Evolutionary conservation across 1,284 basidiomycete species (phyloP).

Genomic region (Pseudozyma thailandica): DNA sequence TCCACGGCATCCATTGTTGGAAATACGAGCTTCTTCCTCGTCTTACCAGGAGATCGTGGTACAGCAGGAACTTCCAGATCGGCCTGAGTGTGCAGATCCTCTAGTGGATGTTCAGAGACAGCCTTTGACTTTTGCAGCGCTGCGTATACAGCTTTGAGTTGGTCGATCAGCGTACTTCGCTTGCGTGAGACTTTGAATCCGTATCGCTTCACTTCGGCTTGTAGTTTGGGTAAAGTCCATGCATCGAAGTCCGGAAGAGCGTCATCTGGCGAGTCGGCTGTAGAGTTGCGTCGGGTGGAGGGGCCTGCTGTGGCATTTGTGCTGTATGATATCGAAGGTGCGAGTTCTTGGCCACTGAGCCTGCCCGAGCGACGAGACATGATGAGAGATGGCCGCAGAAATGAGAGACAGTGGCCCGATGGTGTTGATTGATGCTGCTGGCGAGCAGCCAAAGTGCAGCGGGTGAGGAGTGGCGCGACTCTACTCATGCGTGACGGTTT

Average conservation of each 20-base stretch:
- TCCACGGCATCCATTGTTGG: no score
- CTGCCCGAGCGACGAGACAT: slow-evolving; percentile 23
- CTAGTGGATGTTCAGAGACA: no score
- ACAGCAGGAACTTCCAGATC: no score
- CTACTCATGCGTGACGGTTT: slow-evolving; percentile 1
- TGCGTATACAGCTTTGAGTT: slow-evolving; percentile 30
- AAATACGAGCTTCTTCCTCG: slow-evolving; percentile 13
- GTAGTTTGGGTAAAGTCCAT: slow-evolving; percentile 23
- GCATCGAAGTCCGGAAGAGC: slow-evolving; percentile 19
- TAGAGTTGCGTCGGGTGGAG: not conserved
- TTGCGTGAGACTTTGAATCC: slow-evolving; percentile 44
- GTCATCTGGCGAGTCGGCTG: not conserved
- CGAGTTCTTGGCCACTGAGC: not conserved
- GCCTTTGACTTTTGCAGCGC: slow-evolving; percentile 13
- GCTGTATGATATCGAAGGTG: not conserved
- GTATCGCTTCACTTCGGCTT: slow-evolving; percentile 39
- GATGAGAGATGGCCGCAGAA: not conserved
- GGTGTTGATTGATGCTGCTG: not conserved
- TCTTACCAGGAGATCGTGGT: no score
- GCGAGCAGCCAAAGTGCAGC: not conserved
- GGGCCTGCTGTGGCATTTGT: slow-evolving; percentile 2
- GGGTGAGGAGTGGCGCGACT: not conserved
- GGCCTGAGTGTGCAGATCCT: not conserved
- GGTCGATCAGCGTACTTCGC: slow-evolving; percentile 33
- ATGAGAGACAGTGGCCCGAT: not conserved